Percentiles rank a stretch among this genome's conserved stretches.
Conservation (phyloP, 2,329 filamentous ascomycete species). For the Fusarium haematococcum region DNA sequence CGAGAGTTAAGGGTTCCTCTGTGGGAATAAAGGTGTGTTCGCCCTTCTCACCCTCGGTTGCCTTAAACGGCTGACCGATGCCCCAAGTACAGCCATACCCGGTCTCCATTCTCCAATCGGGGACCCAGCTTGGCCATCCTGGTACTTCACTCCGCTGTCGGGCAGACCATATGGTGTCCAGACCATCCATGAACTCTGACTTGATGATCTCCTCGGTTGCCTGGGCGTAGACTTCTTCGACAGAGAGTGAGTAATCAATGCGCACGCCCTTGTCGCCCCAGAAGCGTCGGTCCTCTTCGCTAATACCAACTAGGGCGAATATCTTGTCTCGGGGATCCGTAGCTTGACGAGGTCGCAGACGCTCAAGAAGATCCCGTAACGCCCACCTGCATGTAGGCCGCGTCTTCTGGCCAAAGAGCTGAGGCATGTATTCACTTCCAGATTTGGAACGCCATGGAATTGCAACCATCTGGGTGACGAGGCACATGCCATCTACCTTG, state of each 20-base stretch:
- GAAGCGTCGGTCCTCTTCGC: slow-evolving; percentile 10
- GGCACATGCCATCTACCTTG: slow-evolving; percentile 17
- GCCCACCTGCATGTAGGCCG: slow-evolving; percentile 28
- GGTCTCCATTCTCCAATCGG: slow-evolving; percentile 31
- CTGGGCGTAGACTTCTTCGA: slow-evolving; percentile 19
- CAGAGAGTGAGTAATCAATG: slow-evolving; percentile 25
- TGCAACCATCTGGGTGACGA: slow-evolving; percentile 17
- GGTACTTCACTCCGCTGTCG: slow-evolving; percentile 16
- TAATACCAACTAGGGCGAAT: slow-evolving; percentile 29
- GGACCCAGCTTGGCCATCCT: slow-evolving; percentile 36
- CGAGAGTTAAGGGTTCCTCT: not conserved
- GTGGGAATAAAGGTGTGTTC: slow-evolving; percentile 10
- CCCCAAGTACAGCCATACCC: slow-evolving; percentile 34
- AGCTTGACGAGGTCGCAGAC: slow-evolving; percentile 24
- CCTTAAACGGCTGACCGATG: slow-evolving; percentile 14
- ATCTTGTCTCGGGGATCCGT: slow-evolving; percentile 34
- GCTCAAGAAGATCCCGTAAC: slow-evolving; percentile 21
- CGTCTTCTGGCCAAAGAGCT: slow-evolving; percentile 5
- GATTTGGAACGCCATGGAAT: slow-evolving; percentile 20
- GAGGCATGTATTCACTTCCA: slow-evolving; percentile 16
- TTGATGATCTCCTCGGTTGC: slow-evolving; percentile 32
- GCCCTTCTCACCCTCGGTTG: not conserved
- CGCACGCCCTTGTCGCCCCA: not conserved
- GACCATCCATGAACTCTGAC: not conserved
- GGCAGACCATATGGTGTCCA: slow-evolving; percentile 28